phyloP scores from a whole-genome alignment of 371 early-diverging fungal species.

The Syncephalastrum sp. region DNA sequence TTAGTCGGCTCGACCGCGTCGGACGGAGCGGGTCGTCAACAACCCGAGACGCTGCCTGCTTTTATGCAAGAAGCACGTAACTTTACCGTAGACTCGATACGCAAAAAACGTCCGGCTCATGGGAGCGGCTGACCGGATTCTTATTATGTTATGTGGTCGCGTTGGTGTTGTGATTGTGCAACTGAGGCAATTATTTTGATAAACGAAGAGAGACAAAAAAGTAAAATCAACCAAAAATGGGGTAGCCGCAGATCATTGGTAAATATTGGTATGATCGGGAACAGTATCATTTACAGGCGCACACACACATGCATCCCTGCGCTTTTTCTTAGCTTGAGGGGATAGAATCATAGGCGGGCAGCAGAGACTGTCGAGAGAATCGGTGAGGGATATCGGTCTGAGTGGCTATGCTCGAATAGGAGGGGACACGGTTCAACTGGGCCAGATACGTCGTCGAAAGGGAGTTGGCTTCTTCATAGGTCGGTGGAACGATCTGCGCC shows the following conservation, averaged over 20 bases:
- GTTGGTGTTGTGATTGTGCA: no score
- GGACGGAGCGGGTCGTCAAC: not conserved
- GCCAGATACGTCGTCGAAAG: slow-evolving; percentile 20
- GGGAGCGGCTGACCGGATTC: no score
- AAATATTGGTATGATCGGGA: no score
- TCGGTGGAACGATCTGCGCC: slow-evolving; percentile 1
- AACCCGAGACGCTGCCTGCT: slow-evolving; percentile 13
- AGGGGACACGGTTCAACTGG: slow-evolving; percentile 13
- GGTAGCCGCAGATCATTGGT: no score
- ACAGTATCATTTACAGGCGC: no score
- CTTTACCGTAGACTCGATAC: slow-evolving; percentile 1
- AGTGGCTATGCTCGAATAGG: slow-evolving; percentile 9
- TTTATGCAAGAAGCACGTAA: slow-evolving; percentile 23
- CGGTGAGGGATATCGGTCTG: slow-evolving; percentile 2
- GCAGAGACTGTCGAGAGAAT: slow-evolving; percentile 1
- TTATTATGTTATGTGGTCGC: no score
- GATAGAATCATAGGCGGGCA: slow-evolving; percentile 12
- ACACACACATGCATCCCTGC: no score
- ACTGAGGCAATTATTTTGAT: no score
- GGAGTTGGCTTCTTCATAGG: slow-evolving; percentile 12
- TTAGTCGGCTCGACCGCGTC: slow-evolving; percentile 19
- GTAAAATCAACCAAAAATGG: no score
- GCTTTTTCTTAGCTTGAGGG: not conserved
- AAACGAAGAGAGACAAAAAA: no score
- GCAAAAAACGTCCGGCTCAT: no score